Percentiles rank a stretch among this genome's conserved stretches.
Conservation (phyloP, 164 flowering plant species). For the Hamamelis virginiana region DNA sequence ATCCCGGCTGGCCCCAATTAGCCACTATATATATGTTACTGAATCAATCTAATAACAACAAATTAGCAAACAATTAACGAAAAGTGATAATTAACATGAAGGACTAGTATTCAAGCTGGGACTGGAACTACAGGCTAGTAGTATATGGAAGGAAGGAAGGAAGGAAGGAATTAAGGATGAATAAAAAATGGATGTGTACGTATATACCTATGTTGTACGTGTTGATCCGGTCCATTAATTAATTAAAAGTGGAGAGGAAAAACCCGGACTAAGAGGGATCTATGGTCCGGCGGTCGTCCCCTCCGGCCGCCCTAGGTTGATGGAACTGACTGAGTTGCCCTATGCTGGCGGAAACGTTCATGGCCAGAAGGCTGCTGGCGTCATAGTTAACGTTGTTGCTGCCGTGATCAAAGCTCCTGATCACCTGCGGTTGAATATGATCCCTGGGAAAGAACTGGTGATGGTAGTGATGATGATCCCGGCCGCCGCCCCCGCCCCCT, state of each 20-base stretch:
- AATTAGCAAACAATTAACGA: too few species aligned
- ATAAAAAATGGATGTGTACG: too few species aligned
- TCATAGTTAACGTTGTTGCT: conserved; percentile 45
- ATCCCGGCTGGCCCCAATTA: too few species aligned
- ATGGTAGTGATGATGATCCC: conserved; percentile 20
- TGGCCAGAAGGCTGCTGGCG: conserved; percentile 42
- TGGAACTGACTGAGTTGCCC: conserved; percentile 64
- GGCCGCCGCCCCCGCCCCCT: conserved; percentile 20
- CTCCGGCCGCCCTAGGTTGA: conserved; percentile 56
- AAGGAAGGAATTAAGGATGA: too few species aligned
- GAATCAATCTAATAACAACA: too few species aligned
- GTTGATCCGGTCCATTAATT: too few species aligned
- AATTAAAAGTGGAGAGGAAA: neutral
- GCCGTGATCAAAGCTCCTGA: conserved; percentile 40
- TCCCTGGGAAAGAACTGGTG: conserved; percentile 52
- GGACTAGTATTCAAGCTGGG: too few species aligned
- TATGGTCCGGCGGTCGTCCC: conserved; percentile 53
- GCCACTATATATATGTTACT: too few species aligned
- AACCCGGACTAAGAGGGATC: conserved; percentile 48
- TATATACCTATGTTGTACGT: neutral
- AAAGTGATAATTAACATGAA: too few species aligned
- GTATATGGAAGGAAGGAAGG: neutral
- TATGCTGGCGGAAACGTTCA: conserved; percentile 53
- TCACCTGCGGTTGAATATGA: conserved; percentile 29
- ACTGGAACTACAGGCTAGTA: too few species aligned